Conservation (phyloP, 2,329 filamentous ascomycete species). For the Botrytis cinerea region DNA sequence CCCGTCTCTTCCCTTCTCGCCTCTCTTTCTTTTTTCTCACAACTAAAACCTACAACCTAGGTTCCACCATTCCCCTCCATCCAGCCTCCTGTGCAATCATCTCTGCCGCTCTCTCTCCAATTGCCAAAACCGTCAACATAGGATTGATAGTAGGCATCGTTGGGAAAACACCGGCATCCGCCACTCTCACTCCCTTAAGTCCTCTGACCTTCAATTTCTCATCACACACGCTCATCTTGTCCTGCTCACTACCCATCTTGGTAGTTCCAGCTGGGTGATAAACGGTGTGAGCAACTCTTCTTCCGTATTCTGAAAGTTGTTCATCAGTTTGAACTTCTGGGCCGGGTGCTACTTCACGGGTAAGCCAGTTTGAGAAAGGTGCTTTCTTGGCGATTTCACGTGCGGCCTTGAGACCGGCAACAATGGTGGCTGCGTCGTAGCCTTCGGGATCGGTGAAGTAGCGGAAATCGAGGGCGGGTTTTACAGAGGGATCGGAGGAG, state of each 20-base stretch:
- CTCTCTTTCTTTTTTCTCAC: not conserved
- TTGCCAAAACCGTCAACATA: constrained; percentile 83
- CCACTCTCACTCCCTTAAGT: constrained; percentile 73
- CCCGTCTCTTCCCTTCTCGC: not conserved
- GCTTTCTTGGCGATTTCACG: constrained; percentile 42
- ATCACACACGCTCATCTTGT: constrained; percentile 79
- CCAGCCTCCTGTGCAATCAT: constrained; percentile 74
- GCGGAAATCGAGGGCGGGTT: constrained; percentile 55
- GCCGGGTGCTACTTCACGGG: constrained; percentile 44
- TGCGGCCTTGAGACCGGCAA: constrained; percentile 44
- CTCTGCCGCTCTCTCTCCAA: constrained; percentile 84
- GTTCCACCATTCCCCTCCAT: constrained; percentile 49
- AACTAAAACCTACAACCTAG: constrained; percentile 36
- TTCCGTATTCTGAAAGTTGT: constrained; percentile 78
- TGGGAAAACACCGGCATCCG: constrained; percentile 85
- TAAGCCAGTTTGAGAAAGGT: constrained; percentile 47
- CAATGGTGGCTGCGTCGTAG: constrained; percentile 52
- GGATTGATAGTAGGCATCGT: constrained; percentile 86
- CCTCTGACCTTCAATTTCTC: constrained; percentile 70
- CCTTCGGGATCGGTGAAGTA: constrained; percentile 59
- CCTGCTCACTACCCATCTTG: constrained; percentile 78
- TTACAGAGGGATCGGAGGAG: constrained; percentile 45
- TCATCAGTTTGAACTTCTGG: constrained; percentile 66
- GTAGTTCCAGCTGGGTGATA: constrained; percentile 90
- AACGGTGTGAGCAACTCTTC: constrained; percentile 81